Percentiles rank a stretch among this genome's conserved stretches.
Evolutionary conservation across 1,139 yeast species (phyloP).

Genomic region (Debaryomyces sp.): DNA sequence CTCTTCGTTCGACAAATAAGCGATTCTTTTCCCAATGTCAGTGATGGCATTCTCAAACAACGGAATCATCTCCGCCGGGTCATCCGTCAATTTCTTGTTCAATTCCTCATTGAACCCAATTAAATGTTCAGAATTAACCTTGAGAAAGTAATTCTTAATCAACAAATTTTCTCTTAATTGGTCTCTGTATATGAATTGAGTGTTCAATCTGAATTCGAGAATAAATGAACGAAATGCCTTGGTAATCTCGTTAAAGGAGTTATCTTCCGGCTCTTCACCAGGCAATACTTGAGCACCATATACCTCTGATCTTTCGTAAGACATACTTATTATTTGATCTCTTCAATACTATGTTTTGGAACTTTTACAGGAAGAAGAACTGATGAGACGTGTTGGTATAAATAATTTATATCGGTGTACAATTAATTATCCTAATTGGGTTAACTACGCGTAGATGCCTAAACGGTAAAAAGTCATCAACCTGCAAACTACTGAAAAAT

Average conservation of each 20-base stretch:
- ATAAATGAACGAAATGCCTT: conserved; percentile 81
- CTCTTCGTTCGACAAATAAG: conserved; percentile 59
- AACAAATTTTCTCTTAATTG: conserved; percentile 87
- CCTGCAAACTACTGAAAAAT: background rate
- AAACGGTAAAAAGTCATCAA: background rate
- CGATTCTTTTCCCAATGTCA: conserved; percentile 84
- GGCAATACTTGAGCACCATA: conserved; percentile 87
- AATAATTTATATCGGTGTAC: conserved; percentile 14
- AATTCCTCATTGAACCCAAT: conserved; percentile 88
- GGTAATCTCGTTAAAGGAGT: conserved; percentile 73
- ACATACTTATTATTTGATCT: conserved; percentile 35
- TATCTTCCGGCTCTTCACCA: conserved; percentile 71
- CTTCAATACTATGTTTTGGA: background rate
- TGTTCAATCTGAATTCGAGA: conserved; percentile 80
- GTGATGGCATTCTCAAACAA: conserved; percentile 88
- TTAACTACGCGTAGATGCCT: conserved; percentile 11
- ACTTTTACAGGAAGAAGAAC: conserved; percentile 6
- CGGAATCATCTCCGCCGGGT: conserved; percentile 88
- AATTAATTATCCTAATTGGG: conserved; percentile 25
- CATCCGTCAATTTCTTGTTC: conserved; percentile 80
- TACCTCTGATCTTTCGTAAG: conserved; percentile 80
- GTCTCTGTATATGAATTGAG: conserved; percentile 86
- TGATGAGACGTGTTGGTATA: conserved; percentile 9
- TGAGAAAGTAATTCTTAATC: conserved; percentile 70
- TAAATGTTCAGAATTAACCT: conserved; percentile 82